Base-by-base conservation (phyloP, 768 basidiomycete genomes). In the Hygrophorus pudorinus region DNA sequence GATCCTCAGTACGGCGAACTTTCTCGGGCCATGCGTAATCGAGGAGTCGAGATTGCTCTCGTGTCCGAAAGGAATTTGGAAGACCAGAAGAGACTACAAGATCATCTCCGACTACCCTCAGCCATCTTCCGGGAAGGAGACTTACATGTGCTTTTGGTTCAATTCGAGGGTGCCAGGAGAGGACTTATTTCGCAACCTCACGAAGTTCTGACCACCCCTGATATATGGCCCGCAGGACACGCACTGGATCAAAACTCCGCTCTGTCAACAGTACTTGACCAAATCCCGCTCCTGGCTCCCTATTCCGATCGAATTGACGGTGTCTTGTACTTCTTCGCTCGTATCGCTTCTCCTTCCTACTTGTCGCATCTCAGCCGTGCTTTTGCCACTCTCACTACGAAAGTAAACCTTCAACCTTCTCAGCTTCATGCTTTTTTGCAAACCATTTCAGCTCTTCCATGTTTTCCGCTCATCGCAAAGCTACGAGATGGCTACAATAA, bases 21-120 rank as follows among this genome's bases (percentile, higher is more conserved):
- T 9, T 98, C 96, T 1, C 75, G 96, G 30, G 96, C 96, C 2
- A 99, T 99, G 96, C 84, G 96, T 18, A 99, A 99, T 63, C 79
- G 96, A 45, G 94, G 94, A 13, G 68, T 96, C 29, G 96, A 99
- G 61, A 73, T 97, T 38, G 72, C 74, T 21, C 53, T 91, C 43
- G 43, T 70, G 8, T 41, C 56, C 4, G 42, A 46, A 14, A 59
- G 63, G 38, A 54, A 58, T 11, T 51, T 63, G 9, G 75, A 79
- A 46, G 82, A 84, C 50, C n/a, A 27, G 7, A 44, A 42, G 24
- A 67, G 73, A 18, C 46, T 81, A 12, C 60, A 63, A 12, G 71
- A 78, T 44, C 62, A 72, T 54, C 48, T 63, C 27, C 71, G 79
- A 21, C 65, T 83, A n/a, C 73, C 78, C 46, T 21, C 30, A 51